These are phyloP conservation scores for Epipyxis sp. DNA, from an alignment of 108 stramenopile species.

Conservation along the genomic window DNA sequence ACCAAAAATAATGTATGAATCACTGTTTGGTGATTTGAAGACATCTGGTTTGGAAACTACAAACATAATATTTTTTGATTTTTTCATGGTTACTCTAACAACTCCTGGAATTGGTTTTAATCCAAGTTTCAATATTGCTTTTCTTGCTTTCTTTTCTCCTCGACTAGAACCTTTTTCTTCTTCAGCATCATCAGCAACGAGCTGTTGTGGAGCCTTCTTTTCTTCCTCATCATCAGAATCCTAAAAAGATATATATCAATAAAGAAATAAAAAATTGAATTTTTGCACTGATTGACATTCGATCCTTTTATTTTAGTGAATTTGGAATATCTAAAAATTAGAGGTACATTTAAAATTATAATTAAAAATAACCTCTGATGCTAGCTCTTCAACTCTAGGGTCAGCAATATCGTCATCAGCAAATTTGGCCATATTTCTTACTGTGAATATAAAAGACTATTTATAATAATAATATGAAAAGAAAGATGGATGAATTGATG, in stretches of 20 bases:
- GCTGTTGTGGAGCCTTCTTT: neutral
- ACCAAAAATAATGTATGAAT: constrained; percentile 97
- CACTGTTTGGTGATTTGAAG: constrained; percentile 80
- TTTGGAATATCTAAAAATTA: neutral
- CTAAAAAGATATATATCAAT: neutral
- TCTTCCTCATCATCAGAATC: neutral
- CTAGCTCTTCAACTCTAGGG: constrained; percentile 39
- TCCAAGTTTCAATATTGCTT: constrained; percentile 91
- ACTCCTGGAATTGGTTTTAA: constrained; percentile 90
- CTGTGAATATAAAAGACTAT: no score
- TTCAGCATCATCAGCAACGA: neutral
- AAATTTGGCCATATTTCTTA: neutral
- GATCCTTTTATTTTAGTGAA: no score
- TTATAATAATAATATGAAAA: no score
- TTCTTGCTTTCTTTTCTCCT: constrained; percentile 97
- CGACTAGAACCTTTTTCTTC: constrained; percentile 79
- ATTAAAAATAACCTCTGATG: constrained; percentile 9
- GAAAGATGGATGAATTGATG: no score
- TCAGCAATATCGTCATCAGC: constrained; percentile 41
- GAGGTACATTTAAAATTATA: neutral
- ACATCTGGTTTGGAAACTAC: constrained; percentile 93
- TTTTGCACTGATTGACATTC: no score
- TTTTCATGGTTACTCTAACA: constrained; percentile 93
- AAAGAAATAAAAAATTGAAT: neutral
- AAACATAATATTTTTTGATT: constrained; percentile 88